phyloP scores from a whole-genome alignment of 805 yeast genomes.

The Monosporozyma servazzii region DNA sequence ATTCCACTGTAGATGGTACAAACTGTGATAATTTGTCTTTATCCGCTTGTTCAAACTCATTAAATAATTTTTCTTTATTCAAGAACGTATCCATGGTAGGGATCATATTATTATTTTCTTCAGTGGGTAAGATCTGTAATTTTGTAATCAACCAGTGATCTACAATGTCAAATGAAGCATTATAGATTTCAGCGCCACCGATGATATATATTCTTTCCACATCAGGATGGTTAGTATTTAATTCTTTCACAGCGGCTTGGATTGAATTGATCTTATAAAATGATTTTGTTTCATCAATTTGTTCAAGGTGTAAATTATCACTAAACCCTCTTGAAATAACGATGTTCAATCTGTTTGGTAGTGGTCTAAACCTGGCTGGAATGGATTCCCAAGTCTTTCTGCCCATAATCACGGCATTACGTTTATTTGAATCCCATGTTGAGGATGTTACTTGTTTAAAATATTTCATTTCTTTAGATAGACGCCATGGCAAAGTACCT shows the following conservation, averaged over 20 bases:
- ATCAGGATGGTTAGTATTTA: constrained; percentile 14
- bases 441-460: constrained; percentile 64
- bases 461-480: constrained; percentile 75
- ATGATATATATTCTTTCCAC: constrained; percentile 63
- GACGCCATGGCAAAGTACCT: constrained; percentile 82
- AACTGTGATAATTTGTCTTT: constrained; percentile 31
- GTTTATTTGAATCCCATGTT: constrained; percentile 28
- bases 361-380: constrained; percentile 75
- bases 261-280: constrained; percentile 34
- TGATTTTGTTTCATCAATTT: constrained; percentile 4
- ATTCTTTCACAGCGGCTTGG: constrained; percentile 32
- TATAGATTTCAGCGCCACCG: constrained; percentile 88
- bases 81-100: constrained; percentile 69
- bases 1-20: constrained; percentile 16
- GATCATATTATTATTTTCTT: constrained; percentile 11
- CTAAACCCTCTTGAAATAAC: constrained; percentile 49
- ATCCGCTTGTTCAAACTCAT: constrained; percentile 19
- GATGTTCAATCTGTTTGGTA: constrained; percentile 65
- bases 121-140: constrained; percentile 32
- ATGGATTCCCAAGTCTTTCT: constrained; percentile 93
- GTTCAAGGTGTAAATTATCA: constrained; percentile 3
- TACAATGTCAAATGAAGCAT: constrained; percentile 39
- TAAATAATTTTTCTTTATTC: constrained; percentile 24
- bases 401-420: constrained; percentile 90
- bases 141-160: constrained; percentile 63